Base-by-base conservation (phyloP, 306 rosid species). In the Pterocarpus santalinus region DNA sequence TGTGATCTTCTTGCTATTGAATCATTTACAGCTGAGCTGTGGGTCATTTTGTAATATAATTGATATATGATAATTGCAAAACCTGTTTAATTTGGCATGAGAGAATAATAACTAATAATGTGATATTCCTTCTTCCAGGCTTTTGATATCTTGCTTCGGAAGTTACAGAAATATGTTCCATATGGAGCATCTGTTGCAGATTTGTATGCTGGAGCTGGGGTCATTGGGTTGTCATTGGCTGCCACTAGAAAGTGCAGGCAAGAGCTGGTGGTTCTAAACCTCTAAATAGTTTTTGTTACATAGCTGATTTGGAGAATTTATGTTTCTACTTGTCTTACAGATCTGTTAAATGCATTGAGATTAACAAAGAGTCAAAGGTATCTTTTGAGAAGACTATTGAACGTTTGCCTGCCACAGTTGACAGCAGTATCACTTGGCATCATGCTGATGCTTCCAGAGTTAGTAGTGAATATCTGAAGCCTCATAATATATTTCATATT, bases 141-240 rank as follows among this genome's bases (percentile, higher is more conserved):
- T 80, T 95, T 95, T 82, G 91, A 95, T 71, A 33, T 73, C 87
- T 84, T 95, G 85, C 97, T 95, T 67, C 97, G 84, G 77, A 95
- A 90, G 93, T 85, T 95, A 76, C 97, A 90, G 32, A 93, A 85
- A 80, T 90, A 95, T 86, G 98, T 95, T 69, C 99, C 97, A 60
- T 84, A 87, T 81, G 94, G 94, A 74, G 77, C 99, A 77, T 86
- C 97, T 87, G 97, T 95, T 73, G 85, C 94, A 65, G 99, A 95
- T 83, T 86, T 95, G 84, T 95, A 95, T 85, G 98, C 99, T 73
- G 98, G 98, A 82, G 98, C 97, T 55, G 99, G 99, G 79, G 98
- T 85, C 61, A 95, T 95, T 72, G 99, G 99, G 68, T 83, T 93
- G 81, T 95, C 99, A 81, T 86, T 95, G 74, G 99, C 99, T 61